Conservation (phyloP, 1,139 yeast genomes). For the Kodamaea plutei region DNA sequence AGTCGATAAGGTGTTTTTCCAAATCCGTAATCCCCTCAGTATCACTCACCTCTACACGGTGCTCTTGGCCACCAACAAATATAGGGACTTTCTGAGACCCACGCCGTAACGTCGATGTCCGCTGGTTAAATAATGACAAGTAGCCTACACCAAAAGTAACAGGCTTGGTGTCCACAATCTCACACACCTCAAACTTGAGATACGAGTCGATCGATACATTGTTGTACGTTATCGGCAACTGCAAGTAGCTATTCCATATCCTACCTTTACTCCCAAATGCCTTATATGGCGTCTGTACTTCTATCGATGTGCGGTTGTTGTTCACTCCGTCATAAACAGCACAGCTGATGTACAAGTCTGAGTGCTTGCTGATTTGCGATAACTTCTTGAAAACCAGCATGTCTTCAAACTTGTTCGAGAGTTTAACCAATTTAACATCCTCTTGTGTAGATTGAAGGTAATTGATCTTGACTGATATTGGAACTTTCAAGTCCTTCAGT, state of each 20-base stretch:
- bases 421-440: constrained; percentile 12
- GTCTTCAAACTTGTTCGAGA: constrained; percentile 50
- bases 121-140: constrained; percentile 52
- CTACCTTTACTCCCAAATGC: constrained; percentile 48
- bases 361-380: constrained; percentile 47
- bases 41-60: not conserved
- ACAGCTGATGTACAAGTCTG: constrained; percentile 62
- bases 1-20: constrained; percentile 56
- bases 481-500: constrained; percentile 65
- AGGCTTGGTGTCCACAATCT: constrained; percentile 51
- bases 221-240: constrained; percentile 64
- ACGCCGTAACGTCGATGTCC: constrained; percentile 26
- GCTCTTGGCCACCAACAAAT: constrained; percentile 5
- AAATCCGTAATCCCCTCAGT: constrained; percentile 22
- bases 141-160: constrained; percentile 57
- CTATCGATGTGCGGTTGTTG: constrained; percentile 60
- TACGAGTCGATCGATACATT: constrained; percentile 64
- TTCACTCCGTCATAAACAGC: constrained; percentile 55
- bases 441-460: constrained; percentile 12
- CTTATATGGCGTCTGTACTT: constrained; percentile 63
- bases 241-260: constrained; percentile 55
- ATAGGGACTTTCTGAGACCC: constrained; percentile 40
- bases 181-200: constrained; percentile 63
- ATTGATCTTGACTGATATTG: constrained; percentile 34
- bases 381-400: constrained; percentile 49